Percentiles rank a stretch among this genome's conserved stretches.
These are phyloP conservation scores for Kwoniella botswanensis DNA, from an alignment of 768 basidiomycete species.

Conservation along the genomic window DNA sequence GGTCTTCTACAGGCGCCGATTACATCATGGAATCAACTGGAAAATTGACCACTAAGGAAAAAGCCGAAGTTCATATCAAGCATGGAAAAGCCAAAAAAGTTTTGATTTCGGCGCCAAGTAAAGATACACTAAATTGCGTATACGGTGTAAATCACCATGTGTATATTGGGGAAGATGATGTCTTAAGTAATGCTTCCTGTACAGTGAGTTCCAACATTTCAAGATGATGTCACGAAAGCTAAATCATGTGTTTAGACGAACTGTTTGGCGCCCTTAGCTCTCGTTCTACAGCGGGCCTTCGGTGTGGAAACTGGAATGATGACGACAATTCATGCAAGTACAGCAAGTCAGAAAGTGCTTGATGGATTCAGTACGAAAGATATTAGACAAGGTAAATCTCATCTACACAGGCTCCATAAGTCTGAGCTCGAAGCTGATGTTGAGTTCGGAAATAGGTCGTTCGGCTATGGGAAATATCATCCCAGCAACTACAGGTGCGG, in stretches of 20 bases:
- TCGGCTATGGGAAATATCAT: conserved; percentile 57
- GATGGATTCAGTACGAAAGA: conserved; percentile 58
- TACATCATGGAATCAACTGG: conserved; percentile 58
- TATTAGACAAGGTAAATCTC: conserved; percentile 39
- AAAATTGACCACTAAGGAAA: conserved; percentile 52
- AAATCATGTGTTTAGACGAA: conserved; percentile 45
- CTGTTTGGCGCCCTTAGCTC: conserved; percentile 58
- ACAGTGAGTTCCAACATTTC: conserved; percentile 40
- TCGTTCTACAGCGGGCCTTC: conserved; percentile 53
- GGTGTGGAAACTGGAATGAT: conserved; percentile 58
- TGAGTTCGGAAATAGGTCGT: conserved; percentile 33
- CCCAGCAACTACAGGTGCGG: conserved; percentile 57
- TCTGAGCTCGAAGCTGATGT: too few species aligned
- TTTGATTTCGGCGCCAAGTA: conserved; percentile 57
- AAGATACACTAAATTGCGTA: conserved; percentile 52
- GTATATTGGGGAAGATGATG: conserved; percentile 42
- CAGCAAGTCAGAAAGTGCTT: conserved; percentile 56
- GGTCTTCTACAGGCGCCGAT: conserved; percentile 52
- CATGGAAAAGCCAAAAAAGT: conserved; percentile 55
- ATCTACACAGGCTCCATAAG: too few species aligned
- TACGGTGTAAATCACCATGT: conserved; percentile 56
- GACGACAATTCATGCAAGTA: conserved; percentile 59
- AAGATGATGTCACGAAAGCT: background rate
- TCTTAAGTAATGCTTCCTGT: conserved; percentile 57
- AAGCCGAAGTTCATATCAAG: conserved; percentile 50